Conservation (phyloP, 2,329 filamentous ascomycete species). For the Penicillium sp. region DNA sequence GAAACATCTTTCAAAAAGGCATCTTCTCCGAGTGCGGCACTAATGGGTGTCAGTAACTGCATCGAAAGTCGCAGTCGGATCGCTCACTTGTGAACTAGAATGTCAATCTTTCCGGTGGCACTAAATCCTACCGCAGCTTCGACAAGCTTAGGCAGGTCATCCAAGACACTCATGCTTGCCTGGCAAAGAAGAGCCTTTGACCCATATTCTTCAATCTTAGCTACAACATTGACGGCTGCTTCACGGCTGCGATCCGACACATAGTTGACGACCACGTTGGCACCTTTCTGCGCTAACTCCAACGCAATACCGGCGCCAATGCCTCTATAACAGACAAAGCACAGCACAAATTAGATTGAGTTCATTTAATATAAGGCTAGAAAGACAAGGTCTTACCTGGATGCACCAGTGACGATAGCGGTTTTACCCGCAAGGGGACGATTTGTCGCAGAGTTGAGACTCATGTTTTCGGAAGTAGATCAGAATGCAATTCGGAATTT, state of each 20-base stretch:
- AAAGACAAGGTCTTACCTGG: not conserved
- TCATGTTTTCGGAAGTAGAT: not conserved
- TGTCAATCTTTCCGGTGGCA: not conserved
- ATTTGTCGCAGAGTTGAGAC: not conserved
- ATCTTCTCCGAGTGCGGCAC: not conserved
- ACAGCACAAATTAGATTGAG: not conserved
- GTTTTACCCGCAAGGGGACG: not conserved
- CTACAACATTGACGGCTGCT: not conserved
- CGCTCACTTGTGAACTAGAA: not conserved
- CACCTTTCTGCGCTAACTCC: not conserved
- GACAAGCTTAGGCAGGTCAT: not conserved
- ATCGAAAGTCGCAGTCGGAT: no score
- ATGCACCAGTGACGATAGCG: not conserved
- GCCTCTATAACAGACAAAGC: not conserved
- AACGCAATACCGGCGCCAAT: not conserved
- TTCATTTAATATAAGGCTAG: not conserved
- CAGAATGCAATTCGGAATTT: no score
- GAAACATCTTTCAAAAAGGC: not conserved
- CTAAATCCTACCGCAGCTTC: not conserved
- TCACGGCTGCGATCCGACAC: not conserved
- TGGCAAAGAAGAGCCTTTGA: not conserved
- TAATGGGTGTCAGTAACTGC: not conserved
- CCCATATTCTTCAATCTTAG: not conserved
- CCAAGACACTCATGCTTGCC: not conserved
- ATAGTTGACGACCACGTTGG: not conserved